Conservation (phyloP, 2,329 filamentous ascomycete species). For the Paraphoma chrysanthemicola region DNA sequence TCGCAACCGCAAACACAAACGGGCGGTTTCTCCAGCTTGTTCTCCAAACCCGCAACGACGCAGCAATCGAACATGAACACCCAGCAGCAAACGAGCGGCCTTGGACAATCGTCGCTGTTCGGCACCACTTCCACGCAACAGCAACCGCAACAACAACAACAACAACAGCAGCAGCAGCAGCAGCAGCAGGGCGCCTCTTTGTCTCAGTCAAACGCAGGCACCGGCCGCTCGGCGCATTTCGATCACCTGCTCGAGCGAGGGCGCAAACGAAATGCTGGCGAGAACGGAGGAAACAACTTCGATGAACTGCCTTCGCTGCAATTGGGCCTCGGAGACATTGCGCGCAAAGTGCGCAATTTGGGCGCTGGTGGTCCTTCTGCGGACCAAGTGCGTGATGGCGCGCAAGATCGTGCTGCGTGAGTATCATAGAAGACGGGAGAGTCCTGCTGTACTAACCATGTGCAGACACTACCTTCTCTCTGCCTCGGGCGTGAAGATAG, state of each 20-base stretch:
- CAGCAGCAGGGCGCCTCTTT: constrained; percentile 32
- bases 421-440: constrained; percentile 17
- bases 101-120: constrained; percentile 37
- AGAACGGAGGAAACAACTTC: constrained; percentile 64
- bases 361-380: constrained; percentile 73
- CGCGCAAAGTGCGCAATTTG: constrained; percentile 76
- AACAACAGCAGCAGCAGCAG: constrained; percentile 22
- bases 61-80: constrained; percentile 38
- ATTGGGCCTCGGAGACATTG: constrained; percentile 88
- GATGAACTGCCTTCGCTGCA: constrained; percentile 89
- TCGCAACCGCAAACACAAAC: constrained; percentile 33
- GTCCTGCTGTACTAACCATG: constrained; percentile 16
- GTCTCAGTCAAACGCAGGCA: constrained; percentile 40
- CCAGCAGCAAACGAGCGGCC: constrained; percentile 37
- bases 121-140: constrained; percentile 33
- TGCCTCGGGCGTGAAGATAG: constrained; percentile 89
- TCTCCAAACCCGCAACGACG: constrained; percentile 24
- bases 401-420: constrained; percentile 60
- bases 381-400: constrained; percentile 53
- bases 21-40: constrained; percentile 23
- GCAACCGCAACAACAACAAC: constrained; percentile 24
- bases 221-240: constrained; percentile 65
- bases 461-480: constrained; percentile 87
- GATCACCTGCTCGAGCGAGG: constrained; percentile 69
- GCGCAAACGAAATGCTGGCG: constrained; percentile 72